Evolutionary conservation across 2,329 filamentous ascomycete genomes (phyloP).

Genomic region (Cytospora piceicola): DNA sequence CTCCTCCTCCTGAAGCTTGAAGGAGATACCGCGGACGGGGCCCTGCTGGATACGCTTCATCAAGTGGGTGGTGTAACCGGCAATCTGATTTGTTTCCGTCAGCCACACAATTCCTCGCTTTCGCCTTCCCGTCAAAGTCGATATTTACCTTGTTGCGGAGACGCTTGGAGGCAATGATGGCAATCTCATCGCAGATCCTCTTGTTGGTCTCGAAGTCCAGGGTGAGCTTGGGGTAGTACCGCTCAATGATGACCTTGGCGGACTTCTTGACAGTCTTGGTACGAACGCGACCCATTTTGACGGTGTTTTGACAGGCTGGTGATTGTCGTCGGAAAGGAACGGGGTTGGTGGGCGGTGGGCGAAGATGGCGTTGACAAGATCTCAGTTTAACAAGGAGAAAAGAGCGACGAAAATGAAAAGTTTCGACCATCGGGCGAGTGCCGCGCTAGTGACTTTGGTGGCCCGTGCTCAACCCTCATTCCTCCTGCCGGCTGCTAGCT

Average conservation of each 20-base stretch:
- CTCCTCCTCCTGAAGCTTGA: slow-evolving; percentile 99
- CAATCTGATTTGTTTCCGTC: slow-evolving; percentile 64
- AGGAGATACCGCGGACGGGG: slow-evolving; percentile 99
- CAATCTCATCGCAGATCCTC: slow-evolving; percentile 99
- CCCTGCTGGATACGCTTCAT: slow-evolving; percentile 99
- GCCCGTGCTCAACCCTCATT: slow-evolving; percentile 15
- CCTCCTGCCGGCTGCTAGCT: background rate
- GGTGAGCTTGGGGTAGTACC: slow-evolving; percentile 95
- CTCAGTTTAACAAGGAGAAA: background rate
- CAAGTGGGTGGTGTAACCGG: slow-evolving; percentile 96
- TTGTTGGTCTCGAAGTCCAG: slow-evolving; percentile 99
- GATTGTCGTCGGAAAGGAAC: slow-evolving; percentile 29
- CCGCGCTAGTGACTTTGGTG: background rate
- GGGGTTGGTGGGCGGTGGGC: slow-evolving; percentile 8
- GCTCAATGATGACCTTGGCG: slow-evolving; percentile 99
- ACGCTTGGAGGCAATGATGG: slow-evolving; percentile 98
- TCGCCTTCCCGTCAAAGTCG: slow-evolving; percentile 34
- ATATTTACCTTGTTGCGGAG: slow-evolving; percentile 90
- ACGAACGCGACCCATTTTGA: slow-evolving; percentile 71
- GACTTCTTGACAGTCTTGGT: slow-evolving; percentile 74
- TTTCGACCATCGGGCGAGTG: background rate
- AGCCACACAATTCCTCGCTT: slow-evolving; percentile 11
- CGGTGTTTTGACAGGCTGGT: slow-evolving; percentile 46
- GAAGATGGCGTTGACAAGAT: background rate
- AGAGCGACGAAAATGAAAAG: background rate